phyloP scores from a whole-genome alignment of 73 alveolate species.

The Effrenium voratum region DNA sequence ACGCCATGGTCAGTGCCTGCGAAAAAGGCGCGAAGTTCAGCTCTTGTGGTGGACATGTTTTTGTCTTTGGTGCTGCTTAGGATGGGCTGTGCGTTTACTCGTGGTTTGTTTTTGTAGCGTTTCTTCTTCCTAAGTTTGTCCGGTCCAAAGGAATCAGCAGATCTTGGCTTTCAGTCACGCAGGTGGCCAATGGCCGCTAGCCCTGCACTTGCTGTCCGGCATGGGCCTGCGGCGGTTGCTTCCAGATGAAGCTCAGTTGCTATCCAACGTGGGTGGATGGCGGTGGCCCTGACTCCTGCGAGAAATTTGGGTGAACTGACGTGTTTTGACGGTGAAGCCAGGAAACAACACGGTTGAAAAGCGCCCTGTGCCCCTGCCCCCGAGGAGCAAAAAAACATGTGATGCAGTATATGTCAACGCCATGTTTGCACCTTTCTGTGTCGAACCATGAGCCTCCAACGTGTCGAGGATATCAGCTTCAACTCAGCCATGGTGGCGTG shows the following conservation, averaged over 20 bases:
- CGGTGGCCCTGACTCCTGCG: too few species aligned
- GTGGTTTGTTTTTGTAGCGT: background rate
- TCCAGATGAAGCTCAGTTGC: constrained; percentile 34
- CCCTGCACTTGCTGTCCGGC: constrained; percentile 14
- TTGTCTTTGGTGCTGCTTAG: background rate
- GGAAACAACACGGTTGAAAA: too few species aligned
- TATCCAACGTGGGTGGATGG: too few species aligned
- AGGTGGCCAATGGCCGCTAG: constrained; percentile 34
- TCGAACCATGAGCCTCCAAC: too few species aligned
- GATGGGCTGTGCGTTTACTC: background rate
- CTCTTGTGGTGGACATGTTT: background rate
- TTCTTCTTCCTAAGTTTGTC: background rate
- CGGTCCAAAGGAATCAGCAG: too few species aligned
- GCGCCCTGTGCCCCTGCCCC: too few species aligned
- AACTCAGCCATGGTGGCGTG: constrained; percentile 44
- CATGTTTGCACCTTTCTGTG: too few species aligned
- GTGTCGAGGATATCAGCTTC: constrained; percentile 46
- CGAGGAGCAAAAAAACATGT: too few species aligned
- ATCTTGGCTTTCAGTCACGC: background rate
- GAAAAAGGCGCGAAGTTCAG: constrained; percentile 1
- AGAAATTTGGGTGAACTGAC: too few species aligned
- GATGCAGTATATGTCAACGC: too few species aligned
- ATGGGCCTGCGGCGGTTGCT: background rate
- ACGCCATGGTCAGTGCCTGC: constrained; percentile 29
- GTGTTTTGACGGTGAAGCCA: too few species aligned